Base-by-base conservation (phyloP, 1,284 basidiomycete genomes). In the Vanrija humicola region DNA sequence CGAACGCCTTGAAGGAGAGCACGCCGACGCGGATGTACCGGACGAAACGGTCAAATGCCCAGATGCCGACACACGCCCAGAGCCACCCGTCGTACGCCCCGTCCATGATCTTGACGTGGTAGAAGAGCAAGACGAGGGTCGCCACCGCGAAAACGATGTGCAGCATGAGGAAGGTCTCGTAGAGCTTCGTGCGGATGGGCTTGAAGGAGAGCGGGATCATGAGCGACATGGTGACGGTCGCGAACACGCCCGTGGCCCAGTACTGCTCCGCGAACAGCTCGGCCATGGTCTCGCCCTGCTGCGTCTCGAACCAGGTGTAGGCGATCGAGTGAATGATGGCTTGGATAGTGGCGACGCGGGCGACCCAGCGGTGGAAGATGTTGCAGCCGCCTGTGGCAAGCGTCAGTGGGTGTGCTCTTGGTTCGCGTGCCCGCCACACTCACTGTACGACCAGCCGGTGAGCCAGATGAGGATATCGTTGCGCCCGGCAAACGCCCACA, bases 381-480 rank as follows among this genome's bases (percentile, higher is more conserved):
- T 67, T 67, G 49, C 34, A 34, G 34, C 34, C 34, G 34, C 28
- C 28, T 28, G 28, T 28, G 21, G 21, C 21, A 23, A 23, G 21
- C 21, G 21, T 23, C 21, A 23, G 21, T 23, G 21, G 21, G 21
- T 23, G 3, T 23, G 21, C 21, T 5, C 21, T 23, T 23, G 38
- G 3, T 38, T 38, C 38, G 38, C 15, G 38, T 40, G 28, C 28
- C 21, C 28, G 10, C 28, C 6, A 28, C 28, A 52, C 62, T 52
- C 26, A 63, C 65, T 43, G 49, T 53, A 68, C 3, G 65, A 67
- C 64, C 65, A 70, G 14, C 68, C 68, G n/a, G 65, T 66, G 3
- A 68, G 18, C 65, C 64, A 70, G 8, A 68, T 58, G 25, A 70
- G 39, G 15, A 66, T 50, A 50, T 67, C 64, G 49, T 70, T 68